phyloP scores from a whole-genome alignment of 2,329 filamentous ascomycete species.

The Apiospora aurea region DNA sequence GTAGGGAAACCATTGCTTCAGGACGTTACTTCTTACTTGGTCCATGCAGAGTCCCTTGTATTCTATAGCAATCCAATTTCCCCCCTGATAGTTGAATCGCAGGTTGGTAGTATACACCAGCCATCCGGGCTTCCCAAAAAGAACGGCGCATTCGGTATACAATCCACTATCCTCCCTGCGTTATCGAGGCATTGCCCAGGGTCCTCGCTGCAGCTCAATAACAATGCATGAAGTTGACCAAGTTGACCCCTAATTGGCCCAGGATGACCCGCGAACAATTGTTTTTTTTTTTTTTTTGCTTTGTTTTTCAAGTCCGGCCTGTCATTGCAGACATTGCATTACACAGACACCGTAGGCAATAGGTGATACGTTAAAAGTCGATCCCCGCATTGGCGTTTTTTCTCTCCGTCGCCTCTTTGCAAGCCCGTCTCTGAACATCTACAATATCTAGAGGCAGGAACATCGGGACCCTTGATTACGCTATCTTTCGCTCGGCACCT shows the following conservation, averaged over 20 bases:
- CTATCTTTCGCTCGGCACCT: not conserved
- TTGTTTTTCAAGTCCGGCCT: not conserved
- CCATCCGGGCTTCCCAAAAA: not conserved
- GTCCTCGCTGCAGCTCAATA: constrained; percentile 6
- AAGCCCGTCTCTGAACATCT: not conserved
- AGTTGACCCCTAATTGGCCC: not conserved
- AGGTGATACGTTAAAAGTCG: not conserved
- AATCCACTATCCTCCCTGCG: not conserved
- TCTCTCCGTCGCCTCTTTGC: not conserved
- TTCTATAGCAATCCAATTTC: not conserved
- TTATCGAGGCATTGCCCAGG: not conserved
- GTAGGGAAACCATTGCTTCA: not conserved
- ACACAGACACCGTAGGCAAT: not conserved
- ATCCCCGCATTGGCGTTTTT: not conserved
- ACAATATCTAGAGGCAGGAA: not conserved
- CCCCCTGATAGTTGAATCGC: not conserved
- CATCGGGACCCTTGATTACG: not conserved
- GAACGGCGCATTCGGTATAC: not conserved
- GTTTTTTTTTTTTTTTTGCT: not conserved
- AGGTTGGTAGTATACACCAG: not conserved
- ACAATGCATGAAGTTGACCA: not conserved
- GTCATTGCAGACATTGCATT: not conserved
- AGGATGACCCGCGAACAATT: not conserved
- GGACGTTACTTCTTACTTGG: not conserved
- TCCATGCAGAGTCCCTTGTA: not conserved